Evolutionary conservation across 306 rosid genomes (phyloP).

Genomic region (Prunus mume): DNA sequence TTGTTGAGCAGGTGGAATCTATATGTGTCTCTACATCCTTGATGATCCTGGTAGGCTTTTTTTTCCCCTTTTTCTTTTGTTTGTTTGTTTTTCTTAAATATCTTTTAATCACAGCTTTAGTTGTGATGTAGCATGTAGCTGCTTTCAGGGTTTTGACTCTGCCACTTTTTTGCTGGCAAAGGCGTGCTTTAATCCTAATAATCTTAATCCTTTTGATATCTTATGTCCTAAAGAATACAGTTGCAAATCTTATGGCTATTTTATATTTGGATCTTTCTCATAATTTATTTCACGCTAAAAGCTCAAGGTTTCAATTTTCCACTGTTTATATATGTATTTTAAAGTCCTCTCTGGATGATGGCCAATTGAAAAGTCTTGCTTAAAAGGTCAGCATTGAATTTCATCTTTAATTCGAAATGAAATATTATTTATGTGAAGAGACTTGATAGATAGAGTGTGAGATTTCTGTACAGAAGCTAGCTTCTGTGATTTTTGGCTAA

Average conservation of each 20-base stretch:
- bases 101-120: background rate
- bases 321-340: background rate
- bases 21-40: slow-evolving; percentile 64
- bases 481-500: background rate
- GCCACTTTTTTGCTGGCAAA: background rate
- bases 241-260: background rate
- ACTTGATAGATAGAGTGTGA: background rate
- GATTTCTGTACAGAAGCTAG: no score
- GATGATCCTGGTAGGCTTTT: slow-evolving; percentile 69
- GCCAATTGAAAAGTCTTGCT: background rate
- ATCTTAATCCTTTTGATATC: background rate
- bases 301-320: background rate
- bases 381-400: background rate
- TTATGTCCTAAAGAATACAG: background rate
- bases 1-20: slow-evolving; percentile 86
- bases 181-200: background rate
- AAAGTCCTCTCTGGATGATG: background rate
- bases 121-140: background rate
- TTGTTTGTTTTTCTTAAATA: background rate
- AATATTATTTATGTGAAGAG: background rate
- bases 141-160: background rate
- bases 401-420: background rate
- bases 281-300: background rate
- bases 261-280: background rate
- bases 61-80: slow-evolving; percentile 10